Conservation (phyloP, 164 flowering plant genomes). For the Macadamia tetraphylla region DNA sequence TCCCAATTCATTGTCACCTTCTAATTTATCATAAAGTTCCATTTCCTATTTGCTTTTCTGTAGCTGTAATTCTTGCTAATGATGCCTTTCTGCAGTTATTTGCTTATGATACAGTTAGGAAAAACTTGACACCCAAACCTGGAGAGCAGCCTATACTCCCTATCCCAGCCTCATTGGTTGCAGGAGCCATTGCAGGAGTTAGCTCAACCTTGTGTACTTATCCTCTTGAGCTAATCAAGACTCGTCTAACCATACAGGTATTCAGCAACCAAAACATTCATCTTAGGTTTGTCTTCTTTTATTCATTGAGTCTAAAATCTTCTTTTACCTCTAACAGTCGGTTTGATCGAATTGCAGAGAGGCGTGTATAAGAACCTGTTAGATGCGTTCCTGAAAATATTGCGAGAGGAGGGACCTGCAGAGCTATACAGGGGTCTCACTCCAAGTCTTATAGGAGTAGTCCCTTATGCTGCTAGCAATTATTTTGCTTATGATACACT, state of each 20-base stretch:
- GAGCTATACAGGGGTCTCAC: slow-evolving; percentile 93
- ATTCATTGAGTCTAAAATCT: too few species aligned
- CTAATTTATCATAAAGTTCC: too few species aligned
- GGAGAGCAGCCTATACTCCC: slow-evolving; percentile 68
- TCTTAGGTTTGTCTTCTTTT: too few species aligned
- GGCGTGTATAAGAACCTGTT: slow-evolving; percentile 63
- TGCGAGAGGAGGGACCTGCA: slow-evolving; percentile 67
- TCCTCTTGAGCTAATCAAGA: slow-evolving; percentile 90
- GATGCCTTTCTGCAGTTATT: slow-evolving; percentile 55
- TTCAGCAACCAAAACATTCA: background rate
- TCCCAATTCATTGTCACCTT: too few species aligned
- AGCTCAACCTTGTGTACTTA: slow-evolving; percentile 83
- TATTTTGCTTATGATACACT: slow-evolving; percentile 85
- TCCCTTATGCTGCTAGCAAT: slow-evolving; percentile 93
- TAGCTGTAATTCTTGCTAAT: too few species aligned
- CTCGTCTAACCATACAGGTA: slow-evolving; percentile 94
- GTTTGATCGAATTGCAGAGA: slow-evolving; percentile 38
- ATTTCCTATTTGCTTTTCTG: too few species aligned
- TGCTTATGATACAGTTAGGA: slow-evolving; percentile 87
- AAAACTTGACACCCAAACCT: slow-evolving; percentile 53
- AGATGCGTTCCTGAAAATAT: slow-evolving; percentile 80
- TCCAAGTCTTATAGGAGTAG: slow-evolving; percentile 88
- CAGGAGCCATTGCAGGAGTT: slow-evolving; percentile 98
- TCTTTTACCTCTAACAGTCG: too few species aligned
- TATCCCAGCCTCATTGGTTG: slow-evolving; percentile 79